Base-by-base conservation (phyloP, 805 yeast species). In the Metschnikowia kunwiensis region DNA sequence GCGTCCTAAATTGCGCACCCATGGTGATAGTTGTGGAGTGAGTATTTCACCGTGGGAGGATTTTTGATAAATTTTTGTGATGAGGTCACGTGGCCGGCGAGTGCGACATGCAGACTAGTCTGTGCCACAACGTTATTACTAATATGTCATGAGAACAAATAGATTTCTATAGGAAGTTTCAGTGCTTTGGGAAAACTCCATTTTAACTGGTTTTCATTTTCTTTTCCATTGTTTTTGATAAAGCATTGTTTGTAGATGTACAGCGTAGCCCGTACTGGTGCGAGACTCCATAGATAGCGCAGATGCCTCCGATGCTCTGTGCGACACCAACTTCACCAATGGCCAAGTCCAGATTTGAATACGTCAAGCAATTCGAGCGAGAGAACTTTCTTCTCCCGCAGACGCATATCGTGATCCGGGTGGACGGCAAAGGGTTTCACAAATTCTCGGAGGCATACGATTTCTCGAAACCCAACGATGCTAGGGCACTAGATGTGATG, bases 381-480 rank as follows among this genome's bases (percentile, higher is more conserved):
- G 91, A 85, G 39, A 77, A 78, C 47, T 61, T 63, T 20, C 69
- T 93, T 4, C 70, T 93, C 0, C 96, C 89, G 1, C 82, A 86
- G 40, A 78, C 94, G 0, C 81, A 80, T 59, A 79, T 93, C 7
- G 82, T 93, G 7, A 76, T 93, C 3, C 70, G 98, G 27, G 78
- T 93, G 0, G 98, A 93, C 54, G 98, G 98, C 1, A 75, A 93
- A 46, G 95, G 96, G 16, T 93, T 93, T 57, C 98, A 93, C 61
- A 81, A 78, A 49, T 82, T 93, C 50, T 80, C 95, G 2, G 72
- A 72, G 24, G 62, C 65, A 39, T 93, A 93, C 58, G 60, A 76
- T 3, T 91, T 93, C 58, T 75, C 59, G 2, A 93, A 93, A 55
- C 98, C 98, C 3, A 93, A 93, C 54, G 98, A 93, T 60, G 43